Evolutionary conservation across 2,329 filamentous ascomycete species (phyloP), one percentile per base, ranked within the genome.

Genomic region (Calonectria hawksworthii): DNA sequence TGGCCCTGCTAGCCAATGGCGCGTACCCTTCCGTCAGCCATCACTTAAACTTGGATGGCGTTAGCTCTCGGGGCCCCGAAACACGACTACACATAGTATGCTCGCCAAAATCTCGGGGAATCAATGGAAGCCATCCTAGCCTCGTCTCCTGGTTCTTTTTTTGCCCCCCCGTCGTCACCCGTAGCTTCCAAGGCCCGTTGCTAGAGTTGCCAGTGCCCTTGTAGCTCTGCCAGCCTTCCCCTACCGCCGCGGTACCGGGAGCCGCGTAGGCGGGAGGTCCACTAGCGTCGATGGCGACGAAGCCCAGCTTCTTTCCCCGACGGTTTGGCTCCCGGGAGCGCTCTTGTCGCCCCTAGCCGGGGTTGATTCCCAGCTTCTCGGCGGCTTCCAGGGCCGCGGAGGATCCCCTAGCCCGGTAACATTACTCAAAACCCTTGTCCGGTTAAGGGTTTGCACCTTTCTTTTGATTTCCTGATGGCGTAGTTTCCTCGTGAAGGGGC

Each of bases 171-270:
- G 51, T 54, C 36, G 16, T 44, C 38, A 18, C 52, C 38, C 36
- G 51, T 68, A 44, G 66, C n/a, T 26, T 36, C 52, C 67, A 54
- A 26, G 38, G 26, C 61, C 52, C 38, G 52, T 38, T 38, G 23
- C 38, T 61, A 11, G 34, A 30, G 18, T 4, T 4, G 44, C 54
- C 59, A 23, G 30, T 4, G 44, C 54, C 59, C 59, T 38, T 36
- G 61, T 56, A 28, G 54, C 54, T 16, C 36, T 10, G 11, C 41
- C 51, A 50, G 32, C 51, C 52, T 51, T 64, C 70, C 70, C 28
- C 54, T n/a, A 65, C 34, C 65, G 54, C 70, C 65, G 70, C 56
- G 47, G 65, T 73, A 73, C 70, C 23, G 26, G 70, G 70, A 73
- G 70, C 70, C 70, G 70, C 65, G 56, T 65, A 52, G 63, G 36